Conservation (phyloP, 2,329 filamentous ascomycete species). For the Epichloe amarillans region DNA sequence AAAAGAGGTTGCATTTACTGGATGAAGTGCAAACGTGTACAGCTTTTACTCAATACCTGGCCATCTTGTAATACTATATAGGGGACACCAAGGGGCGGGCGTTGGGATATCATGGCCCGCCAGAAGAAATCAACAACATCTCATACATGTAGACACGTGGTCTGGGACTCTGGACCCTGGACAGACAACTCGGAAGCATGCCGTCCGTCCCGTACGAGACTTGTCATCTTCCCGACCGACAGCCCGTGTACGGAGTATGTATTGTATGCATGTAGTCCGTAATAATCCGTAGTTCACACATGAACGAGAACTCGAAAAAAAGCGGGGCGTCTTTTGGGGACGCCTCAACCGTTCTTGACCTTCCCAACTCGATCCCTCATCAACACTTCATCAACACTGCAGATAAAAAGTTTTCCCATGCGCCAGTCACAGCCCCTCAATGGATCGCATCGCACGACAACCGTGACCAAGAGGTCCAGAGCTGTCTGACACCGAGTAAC, state of each 20-base stretch:
- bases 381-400: too few relatives aligned
- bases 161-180: too few relatives aligned
- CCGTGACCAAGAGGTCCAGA: conserved; percentile 11
- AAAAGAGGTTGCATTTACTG: background rate
- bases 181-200: too few relatives aligned
- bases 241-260: too few relatives aligned
- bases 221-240: too few relatives aligned
- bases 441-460: conserved; percentile 8
- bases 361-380: too few relatives aligned
- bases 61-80: background rate
- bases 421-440: background rate
- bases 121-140: too few relatives aligned
- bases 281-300: too few relatives aligned
- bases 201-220: too few relatives aligned
- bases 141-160: too few relatives aligned
- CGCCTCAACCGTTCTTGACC: background rate
- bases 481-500: conserved; percentile 3
- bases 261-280: too few relatives aligned
- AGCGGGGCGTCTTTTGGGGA: background rate
- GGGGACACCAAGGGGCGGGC: background rate
- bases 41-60: background rate
- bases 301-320: background rate
- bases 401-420: background rate
- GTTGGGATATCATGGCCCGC: background rate
- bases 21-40: background rate